Percentiles rank a stretch among this genome's conserved stretches.
Evolutionary conservation across 345 rosid genomes (phyloP).

Genomic region (Citrus trifoliata): DNA sequence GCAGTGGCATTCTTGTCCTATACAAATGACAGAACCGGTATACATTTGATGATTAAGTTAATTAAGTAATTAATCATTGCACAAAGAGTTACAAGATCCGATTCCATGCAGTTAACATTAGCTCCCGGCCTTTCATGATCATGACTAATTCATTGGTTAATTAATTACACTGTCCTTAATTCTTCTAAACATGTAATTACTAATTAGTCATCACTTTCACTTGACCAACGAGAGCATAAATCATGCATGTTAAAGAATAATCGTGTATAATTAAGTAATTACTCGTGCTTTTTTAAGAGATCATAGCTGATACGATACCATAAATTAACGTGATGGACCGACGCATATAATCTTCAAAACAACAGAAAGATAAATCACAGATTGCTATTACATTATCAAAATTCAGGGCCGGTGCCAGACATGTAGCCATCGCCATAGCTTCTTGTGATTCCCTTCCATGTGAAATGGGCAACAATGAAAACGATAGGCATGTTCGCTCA

Average conservation of each 20-base stretch:
- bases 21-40: neutral
- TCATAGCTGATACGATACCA: neutral
- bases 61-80: no score
- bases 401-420: neutral
- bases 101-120: no score
- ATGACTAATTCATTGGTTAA: no score
- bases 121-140: no score
- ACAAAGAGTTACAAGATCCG: no score
- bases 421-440: neutral
- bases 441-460: constrained; percentile 4
- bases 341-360: neutral
- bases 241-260: neutral
- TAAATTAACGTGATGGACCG: neutral
- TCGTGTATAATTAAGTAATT: neutral
- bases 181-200: no score
- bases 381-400: neutral
- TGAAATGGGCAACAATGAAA: constrained; percentile 2
- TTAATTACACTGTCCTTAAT: no score
- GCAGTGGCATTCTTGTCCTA: neutral
- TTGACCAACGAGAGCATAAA: neutral
- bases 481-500: constrained; percentile 6
- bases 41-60: no score
- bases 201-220: no score
- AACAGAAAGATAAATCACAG: neutral
- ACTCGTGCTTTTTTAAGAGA: neutral